Evolutionary conservation across 345 rosid genomes (phyloP), one percentile per base, ranked within the genome.

Genomic region (Citrus inodora): DNA sequence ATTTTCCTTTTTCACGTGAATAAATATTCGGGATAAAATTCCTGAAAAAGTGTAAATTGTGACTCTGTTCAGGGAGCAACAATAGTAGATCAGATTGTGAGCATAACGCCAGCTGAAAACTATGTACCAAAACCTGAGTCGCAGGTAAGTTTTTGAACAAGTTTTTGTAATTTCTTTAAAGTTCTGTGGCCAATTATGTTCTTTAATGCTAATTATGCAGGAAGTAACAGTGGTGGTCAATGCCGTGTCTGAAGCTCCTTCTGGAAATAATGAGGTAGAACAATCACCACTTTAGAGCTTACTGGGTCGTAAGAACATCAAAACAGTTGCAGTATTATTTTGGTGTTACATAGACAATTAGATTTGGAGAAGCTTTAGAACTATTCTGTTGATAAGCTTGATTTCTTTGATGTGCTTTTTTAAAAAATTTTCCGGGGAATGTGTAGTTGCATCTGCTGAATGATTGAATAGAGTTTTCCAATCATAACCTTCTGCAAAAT

Each of bases 21-120:
- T 10, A 25, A 24, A 53, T 35, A 53, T 55, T 76, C 30, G 6
- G 19, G 68, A 35, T 24, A n/a, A 25, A 25, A 60, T 40, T 40
- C 64, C 32, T 22, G 22, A 33, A n/a, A 37, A 70, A 25, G 51
- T 76, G 24, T 55, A 80, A 76, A 32, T 4, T 32, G 30, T 80
- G 21, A 22, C 13, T 13, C 48, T 53, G 64, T 87, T 76, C 87
- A 96, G 99, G 97, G 98, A 69, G 98, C 99, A 59, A 96, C 99
- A 55, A 87, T 96, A 40, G 90, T 96, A 14, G 99, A 96, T 87
- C 88, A 83, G 79, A 87, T 92, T 16, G 98, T 96, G 78, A 89
- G 75, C 21, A 91, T 96, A 82, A 86, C 79, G 73, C 83, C 79
- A 22, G 97, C 88, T 2, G 91, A 94, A 80, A 80, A 91, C 84